Conservation (phyloP, 2,329 filamentous ascomycete species). For the Aspergillus glaucus region DNA sequence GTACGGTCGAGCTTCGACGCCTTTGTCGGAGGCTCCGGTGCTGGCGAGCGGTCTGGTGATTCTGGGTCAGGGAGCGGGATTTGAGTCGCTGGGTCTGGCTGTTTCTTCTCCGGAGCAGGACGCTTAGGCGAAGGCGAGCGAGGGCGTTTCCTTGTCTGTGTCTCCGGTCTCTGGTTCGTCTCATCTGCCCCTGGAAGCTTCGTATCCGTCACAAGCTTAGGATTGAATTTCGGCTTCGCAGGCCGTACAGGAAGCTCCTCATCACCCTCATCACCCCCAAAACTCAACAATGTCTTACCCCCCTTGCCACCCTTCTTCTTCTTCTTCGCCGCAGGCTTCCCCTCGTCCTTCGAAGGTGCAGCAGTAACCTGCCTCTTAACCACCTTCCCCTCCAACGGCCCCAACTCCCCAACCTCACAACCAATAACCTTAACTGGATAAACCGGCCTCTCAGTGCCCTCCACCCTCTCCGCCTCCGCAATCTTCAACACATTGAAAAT, state of each 20-base stretch:
- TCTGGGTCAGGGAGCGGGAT: conserved; percentile 42
- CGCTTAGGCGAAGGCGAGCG: conserved; percentile 28
- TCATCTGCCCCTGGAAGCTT: conserved; percentile 8
- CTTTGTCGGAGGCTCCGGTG: conserved; percentile 23
- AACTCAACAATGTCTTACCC: conserved; percentile 42
- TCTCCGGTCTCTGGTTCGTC: conserved; percentile 6
- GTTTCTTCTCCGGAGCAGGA: conserved; percentile 20
- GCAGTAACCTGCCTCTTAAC: conserved; percentile 36
- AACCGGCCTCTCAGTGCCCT: conserved; percentile 72
- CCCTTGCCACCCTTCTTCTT: conserved; percentile 39
- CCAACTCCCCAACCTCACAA: conserved; percentile 41
- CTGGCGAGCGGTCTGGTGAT: conserved; percentile 31
- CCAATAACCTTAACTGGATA: conserved; percentile 71
- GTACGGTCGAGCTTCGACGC: conserved; percentile 35
- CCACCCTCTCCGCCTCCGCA: conserved; percentile 75
- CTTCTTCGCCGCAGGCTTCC: conserved; percentile 30
- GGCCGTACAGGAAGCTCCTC: conserved; percentile 30
- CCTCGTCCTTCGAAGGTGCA: conserved; percentile 17
- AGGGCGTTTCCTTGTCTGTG: conserved; percentile 23
- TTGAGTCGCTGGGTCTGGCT: conserved; percentile 38
- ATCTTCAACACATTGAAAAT: conserved; percentile 96
- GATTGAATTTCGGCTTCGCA: conserved; percentile 45
- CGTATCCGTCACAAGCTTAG: conserved; percentile 35
- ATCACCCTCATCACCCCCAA: conserved; percentile 40
- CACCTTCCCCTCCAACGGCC: conserved; percentile 40